Evolutionary conservation across 1,139 yeast species (phyloP), one percentile per base, ranked within the genome.

Genomic region (Candida buenavistaensis): DNA sequence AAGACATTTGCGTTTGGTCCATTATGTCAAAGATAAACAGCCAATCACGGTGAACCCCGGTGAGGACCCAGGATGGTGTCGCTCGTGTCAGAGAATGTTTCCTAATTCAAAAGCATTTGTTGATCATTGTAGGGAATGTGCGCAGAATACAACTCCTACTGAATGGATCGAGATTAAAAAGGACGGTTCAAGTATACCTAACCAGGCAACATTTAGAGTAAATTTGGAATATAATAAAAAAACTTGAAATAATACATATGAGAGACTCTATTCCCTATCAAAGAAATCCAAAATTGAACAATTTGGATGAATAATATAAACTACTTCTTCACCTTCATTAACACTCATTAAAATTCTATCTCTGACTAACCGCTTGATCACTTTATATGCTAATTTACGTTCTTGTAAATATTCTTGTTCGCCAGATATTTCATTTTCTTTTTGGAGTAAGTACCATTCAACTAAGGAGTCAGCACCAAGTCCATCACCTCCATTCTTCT

Each of bases 261-360:
- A 14, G 10, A 14, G 15, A 21, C 26, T 11, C 14, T 26, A 17
- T 5, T 33, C 38, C 27, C 38, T 36, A 44, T 70, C 75, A 48
- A 70, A 70, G 52, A 68, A 70, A 43, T 82, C 92, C 46, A 82
- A 70, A 41, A 84, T 78, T 13, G 88, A 83, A 64, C 90, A 85
- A 57, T 92, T 90, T 36, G 97, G 97, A 66, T 92, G 97, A 40
- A 89, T 68, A 25, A 88, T 88, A 53, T 83, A 88, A 23, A 82
- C 64, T 14, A 54, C 53, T 20, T 66, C 71, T 11, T 67, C 66
- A 32, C 72, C 78, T 32, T 88, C 89, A 21, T 78, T 77, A 32
- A 94, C 81, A 49, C 80, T 82, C 88, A 92, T 80, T 51, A 92
- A 71, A 28, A 92, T 80, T 52, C 86, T 78, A 54, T 92, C 97